Evolutionary conservation across 805 yeast genomes (phyloP).

Genomic region (Candida anglica): DNA sequence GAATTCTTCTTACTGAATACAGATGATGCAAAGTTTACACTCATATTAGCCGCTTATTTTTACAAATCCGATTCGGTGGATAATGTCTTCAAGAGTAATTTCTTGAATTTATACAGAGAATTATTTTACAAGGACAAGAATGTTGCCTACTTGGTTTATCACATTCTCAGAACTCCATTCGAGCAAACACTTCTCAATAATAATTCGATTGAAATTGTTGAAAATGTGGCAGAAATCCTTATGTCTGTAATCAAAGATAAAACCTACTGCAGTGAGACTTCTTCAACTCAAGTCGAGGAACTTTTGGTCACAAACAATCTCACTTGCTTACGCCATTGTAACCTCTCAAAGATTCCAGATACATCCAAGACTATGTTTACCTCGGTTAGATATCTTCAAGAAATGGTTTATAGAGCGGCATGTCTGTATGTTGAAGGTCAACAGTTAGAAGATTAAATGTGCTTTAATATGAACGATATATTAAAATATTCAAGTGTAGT

Average conservation of each 20-base stretch:
- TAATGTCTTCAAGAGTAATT: constrained; percentile 22
- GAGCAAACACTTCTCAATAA: constrained; percentile 23
- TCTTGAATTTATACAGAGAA: constrained; percentile 23
- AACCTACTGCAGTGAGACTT: constrained; percentile 13
- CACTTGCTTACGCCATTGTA: neutral
- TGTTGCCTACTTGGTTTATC: constrained; percentile 24
- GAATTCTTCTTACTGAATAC: constrained; percentile 19
- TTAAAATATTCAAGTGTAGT: neutral
- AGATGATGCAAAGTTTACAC: constrained; percentile 16
- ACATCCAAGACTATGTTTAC: neutral
- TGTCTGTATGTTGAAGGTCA: constrained; percentile 33
- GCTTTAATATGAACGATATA: neutral
- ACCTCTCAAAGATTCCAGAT: constrained; percentile 1
- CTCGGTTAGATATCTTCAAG: constrained; percentile 20
- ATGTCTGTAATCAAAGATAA: constrained; percentile 12
- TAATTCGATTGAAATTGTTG: constrained; percentile 21
- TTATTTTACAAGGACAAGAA: constrained; percentile 17
- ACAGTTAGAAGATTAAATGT: constrained; percentile 25
- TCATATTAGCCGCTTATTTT: constrained; percentile 27
- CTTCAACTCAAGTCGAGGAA: constrained; percentile 10
- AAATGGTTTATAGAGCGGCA: constrained; percentile 35
- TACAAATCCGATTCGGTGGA: constrained; percentile 26
- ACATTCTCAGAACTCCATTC: constrained; percentile 24
- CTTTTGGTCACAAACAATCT: constrained; percentile 8
- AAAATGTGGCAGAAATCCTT: constrained; percentile 24